Percentiles rank a stretch among this genome's conserved stretches.
Evolutionary conservation across 768 basidiomycete species (phyloP).

Genomic region (Mycena sanguinolenta): DNA sequence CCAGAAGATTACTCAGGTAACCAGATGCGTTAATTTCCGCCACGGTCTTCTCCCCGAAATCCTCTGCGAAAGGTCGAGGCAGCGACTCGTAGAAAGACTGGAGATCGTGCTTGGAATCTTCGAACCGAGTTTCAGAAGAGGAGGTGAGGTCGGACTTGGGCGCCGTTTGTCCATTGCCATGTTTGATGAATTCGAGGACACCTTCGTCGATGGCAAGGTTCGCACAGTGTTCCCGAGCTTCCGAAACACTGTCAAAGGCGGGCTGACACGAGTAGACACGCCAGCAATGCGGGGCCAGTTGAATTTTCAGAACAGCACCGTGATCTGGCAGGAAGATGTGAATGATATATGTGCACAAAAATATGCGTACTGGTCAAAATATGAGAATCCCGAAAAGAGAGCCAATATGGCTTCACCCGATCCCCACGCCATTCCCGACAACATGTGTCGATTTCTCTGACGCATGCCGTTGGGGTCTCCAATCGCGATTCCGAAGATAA

Average conservation of each 20-base stretch:
- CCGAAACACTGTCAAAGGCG: constrained; percentile 51
- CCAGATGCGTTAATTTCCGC: constrained; percentile 67
- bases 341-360: neutral
- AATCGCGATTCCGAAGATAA: neutral
- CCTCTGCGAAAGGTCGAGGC: constrained; percentile 73
- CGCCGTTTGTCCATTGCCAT: constrained; percentile 63
- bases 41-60: constrained; percentile 59
- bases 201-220: constrained; percentile 64
- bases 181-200: constrained; percentile 70
- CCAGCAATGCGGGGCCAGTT: constrained; percentile 62
- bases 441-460: constrained; percentile 64
- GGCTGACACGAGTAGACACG: constrained; percentile 67
- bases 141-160: constrained; percentile 9
- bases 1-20: constrained; percentile 66
- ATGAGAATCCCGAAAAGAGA: constrained; percentile 62
- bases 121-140: neutral
- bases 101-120: constrained; percentile 41
- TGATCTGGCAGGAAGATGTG: constrained; percentile 48
- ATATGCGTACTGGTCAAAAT: constrained; percentile 56
- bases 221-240: constrained; percentile 70
- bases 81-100: constrained; percentile 75
- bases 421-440: constrained; percentile 69
- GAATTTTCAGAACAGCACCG: constrained; percentile 71
- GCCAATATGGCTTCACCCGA: constrained; percentile 67
- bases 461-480: constrained; percentile 12